Percentiles rank a stretch among this genome's conserved stretches.
phyloP scores from a whole-genome alignment of 2,329 filamentous ascomycete species.

The Clonostachys rosea region DNA sequence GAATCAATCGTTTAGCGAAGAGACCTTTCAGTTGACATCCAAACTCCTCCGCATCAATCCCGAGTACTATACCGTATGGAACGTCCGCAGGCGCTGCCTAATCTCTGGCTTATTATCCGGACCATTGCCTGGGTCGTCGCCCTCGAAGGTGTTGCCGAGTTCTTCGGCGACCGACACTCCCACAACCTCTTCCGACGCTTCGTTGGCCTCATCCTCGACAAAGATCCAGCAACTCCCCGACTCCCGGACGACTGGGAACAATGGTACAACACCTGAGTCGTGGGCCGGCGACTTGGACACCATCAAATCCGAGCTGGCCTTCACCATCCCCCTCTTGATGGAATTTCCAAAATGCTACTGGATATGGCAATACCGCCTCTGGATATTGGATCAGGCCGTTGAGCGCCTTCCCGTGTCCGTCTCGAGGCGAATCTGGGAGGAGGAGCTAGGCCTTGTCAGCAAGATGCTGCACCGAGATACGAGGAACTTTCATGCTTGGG shows the following conservation, averaged over 20 bases:
- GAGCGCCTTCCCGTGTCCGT: conserved; percentile 48
- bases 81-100: conserved; percentile 72
- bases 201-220: conserved; percentile 44
- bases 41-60: conserved; percentile 73
- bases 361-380: conserved; percentile 96
- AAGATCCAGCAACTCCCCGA: conserved; percentile 41
- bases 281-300: conserved; percentile 31
- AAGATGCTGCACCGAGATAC: conserved; percentile 87
- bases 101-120: conserved; percentile 53
- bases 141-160: conserved; percentile 50
- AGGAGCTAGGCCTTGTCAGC: conserved; percentile 74
- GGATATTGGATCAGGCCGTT: conserved; percentile 73
- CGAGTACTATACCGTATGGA: conserved; percentile 90
- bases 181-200: conserved; percentile 62
- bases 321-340: conserved; percentile 78
- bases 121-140: conserved; percentile 43
- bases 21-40: conserved; percentile 65
- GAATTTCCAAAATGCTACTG: conserved; percentile 97
- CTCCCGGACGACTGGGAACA: conserved; percentile 44
- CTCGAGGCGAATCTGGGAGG: conserved; percentile 70
- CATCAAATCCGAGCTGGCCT: conserved; percentile 70
- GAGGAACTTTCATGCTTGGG: conserved; percentile 96
- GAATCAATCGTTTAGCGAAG: conserved; percentile 40
- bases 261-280: conserved; percentile 46
- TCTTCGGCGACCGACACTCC: conserved; percentile 47